Conservation (phyloP, 208 protist genomes). For the Acanthamoeba lenticulata region DNA sequence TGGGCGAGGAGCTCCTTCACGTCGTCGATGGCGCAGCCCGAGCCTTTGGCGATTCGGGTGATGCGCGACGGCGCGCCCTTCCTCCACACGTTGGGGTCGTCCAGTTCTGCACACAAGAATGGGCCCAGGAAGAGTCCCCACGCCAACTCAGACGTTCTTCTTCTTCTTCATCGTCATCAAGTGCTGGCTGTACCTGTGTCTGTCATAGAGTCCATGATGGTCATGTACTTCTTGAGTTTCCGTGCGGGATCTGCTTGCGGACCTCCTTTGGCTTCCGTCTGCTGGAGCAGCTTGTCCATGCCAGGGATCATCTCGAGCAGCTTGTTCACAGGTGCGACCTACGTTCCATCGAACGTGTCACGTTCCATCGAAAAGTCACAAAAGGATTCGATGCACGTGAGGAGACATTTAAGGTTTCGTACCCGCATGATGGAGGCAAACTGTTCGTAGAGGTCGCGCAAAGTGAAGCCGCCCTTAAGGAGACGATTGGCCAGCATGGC, state of each 20-base stretch:
- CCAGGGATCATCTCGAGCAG: conserved; percentile 94
- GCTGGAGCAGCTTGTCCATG: too few species aligned
- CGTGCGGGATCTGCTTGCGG: conserved; percentile 68
- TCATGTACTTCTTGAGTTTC: conserved; percentile 92
- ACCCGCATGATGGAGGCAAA: conserved; percentile 95
- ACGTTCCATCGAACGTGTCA: background rate
- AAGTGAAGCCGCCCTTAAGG: conserved; percentile 92
- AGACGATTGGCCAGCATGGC: conserved; percentile 90
- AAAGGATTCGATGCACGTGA: background rate
- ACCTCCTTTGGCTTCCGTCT: too few species aligned
- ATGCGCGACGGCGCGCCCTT: conserved; percentile 71
- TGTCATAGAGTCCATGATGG: conserved; percentile 97
- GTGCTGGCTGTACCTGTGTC: conserved; percentile 62
- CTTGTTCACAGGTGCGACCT: conserved; percentile 83
- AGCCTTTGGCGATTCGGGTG: conserved; percentile 79
- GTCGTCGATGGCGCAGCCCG: conserved; percentile 74
- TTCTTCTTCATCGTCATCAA: background rate
- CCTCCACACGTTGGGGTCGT: conserved; percentile 76
- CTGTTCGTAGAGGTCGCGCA: conserved; percentile 97
- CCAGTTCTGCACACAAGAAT: background rate
- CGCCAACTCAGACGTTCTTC: background rate
- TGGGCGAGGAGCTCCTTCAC: conserved; percentile 11
- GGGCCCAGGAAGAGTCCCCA: too few species aligned
- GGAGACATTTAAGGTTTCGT: too few species aligned
- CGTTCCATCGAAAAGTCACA: background rate